Evolutionary conservation across 192 early-diverging fungal species (phyloP).

Genomic region (Chytriomyces confervae): DNA sequence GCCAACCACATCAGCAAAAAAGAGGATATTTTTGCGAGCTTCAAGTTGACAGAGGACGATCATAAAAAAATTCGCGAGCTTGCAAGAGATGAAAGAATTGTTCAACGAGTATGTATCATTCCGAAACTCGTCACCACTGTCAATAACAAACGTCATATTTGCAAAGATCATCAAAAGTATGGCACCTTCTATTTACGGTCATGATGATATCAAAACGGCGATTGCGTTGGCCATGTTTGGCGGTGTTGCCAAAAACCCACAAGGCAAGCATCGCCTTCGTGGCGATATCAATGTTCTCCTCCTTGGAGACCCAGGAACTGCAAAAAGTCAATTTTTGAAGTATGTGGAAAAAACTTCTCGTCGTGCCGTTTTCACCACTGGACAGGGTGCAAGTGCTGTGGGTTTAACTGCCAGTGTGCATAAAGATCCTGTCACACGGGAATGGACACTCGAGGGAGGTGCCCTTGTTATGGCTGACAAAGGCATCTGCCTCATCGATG

Average conservation of each 20-base stretch:
- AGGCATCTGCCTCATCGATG: constrained; percentile 89
- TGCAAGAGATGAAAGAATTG: constrained; percentile 78
- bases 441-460: constrained; percentile 80
- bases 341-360: constrained; percentile 81
- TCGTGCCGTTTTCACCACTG: constrained; percentile 79
- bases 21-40: constrained; percentile 86
- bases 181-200: constrained; percentile 98
- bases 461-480: constrained; percentile 89
- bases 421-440: constrained; percentile 72
- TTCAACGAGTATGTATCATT: constrained; percentile 65
- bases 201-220: constrained; percentile 95
- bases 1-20: constrained; percentile 93
- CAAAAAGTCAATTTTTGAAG: constrained; percentile 86
- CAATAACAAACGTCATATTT: background rate
- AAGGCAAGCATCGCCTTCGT: constrained; percentile 92
- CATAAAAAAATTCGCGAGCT: constrained; percentile 75
- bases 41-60: constrained; percentile 91
- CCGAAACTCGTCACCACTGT: background rate
- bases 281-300: constrained; percentile 98
- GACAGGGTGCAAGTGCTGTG: constrained; percentile 72
- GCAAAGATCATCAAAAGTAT: constrained; percentile 86
- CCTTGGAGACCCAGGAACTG: constrained; percentile 85
- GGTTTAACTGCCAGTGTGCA: constrained; percentile 76
- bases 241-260: constrained; percentile 92
- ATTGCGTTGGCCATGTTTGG: constrained; percentile 94